Base-by-base conservation (phyloP, 208 protist genomes). In the Eutreptiella sp. region DNA sequence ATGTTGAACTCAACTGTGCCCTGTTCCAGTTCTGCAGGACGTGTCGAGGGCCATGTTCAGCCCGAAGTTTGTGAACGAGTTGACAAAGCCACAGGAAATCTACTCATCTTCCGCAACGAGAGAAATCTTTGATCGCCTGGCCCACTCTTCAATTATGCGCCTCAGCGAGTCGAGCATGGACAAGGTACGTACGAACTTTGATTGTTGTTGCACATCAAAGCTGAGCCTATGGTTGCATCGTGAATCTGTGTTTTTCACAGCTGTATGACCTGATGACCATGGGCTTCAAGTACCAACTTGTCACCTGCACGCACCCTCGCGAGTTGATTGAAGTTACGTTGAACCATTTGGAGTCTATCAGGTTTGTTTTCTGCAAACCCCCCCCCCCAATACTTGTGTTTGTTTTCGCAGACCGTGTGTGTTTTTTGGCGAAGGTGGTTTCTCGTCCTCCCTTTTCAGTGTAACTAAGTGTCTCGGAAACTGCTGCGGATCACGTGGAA, bases 231-330 rank as follows among this genome's bases (percentile, higher is more conserved):
- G n/a, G 32, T 21, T 24, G 26, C 35, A 23, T 53, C 35, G 5
- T 46, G 2, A 5, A 5, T 58, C 4, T 23, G 42, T 53, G 24
- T 46, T 70, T n/a, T n/a, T n/a, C n/a, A n/a, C n/a, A n/a, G 75
- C 70, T 95, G 7, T 93, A 84, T 70, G 90, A 94, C 39, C 69
- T 95, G 3, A 90, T 94, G 71, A 76, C 71, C 26, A 92, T 92
- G 84, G 82, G 76, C n/a, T 64, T 92, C 31, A 95, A 95, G 70
- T 88, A 91, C 34, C 83, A 93, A 59, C 9, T 93, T 21, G 46
- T 87, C 32, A 70, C 70, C 0, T 64, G 84, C 50, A 68, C 70
- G 11, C 81, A 90, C 41, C 86, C 90, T 1, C 42, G 76, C 23
- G 88, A 93, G 60, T 45, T 94, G 38, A 38, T 90, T 4, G 81